Percentiles rank a stretch among this genome's conserved stretches.
These are phyloP conservation scores for Chlorella sp. DNA, from an alignment of 139 green algal species.

Conservation along the genomic window DNA sequence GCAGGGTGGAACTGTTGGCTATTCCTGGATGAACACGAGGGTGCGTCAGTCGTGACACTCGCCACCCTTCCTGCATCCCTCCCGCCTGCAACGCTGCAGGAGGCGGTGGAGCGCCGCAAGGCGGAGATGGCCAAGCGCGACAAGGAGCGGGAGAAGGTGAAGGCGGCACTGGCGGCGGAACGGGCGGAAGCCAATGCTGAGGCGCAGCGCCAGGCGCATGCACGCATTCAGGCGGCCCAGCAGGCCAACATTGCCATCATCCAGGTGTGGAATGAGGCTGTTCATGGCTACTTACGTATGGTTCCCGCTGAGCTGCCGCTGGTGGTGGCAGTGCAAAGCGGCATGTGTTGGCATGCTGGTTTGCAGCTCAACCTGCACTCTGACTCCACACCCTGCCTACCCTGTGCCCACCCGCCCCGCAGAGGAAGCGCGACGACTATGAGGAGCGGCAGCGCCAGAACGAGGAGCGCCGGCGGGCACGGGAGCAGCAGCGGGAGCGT, in stretches of 20 bases:
- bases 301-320: too few species aligned
- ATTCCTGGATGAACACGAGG: too few species aligned
- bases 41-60: too few species aligned
- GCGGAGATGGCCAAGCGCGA: conserved; percentile 61
- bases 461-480: conserved; percentile 55
- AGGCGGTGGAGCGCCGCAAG: conserved; percentile 48
- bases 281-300: too few species aligned
- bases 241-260: conserved; percentile 38
- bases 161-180: conserved; percentile 57
- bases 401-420: neutral
- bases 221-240: conserved; percentile 63
- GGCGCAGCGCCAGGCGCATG: conserved; percentile 74
- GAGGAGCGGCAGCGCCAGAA: conserved; percentile 48
- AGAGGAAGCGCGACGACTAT: conserved; percentile 49
- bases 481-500: conserved; percentile 45
- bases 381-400: too few species aligned
- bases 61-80: neutral
- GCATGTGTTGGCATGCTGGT: too few species aligned
- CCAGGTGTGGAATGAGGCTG: neutral
- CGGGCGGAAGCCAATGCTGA: conserved; percentile 57
- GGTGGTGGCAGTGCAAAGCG: too few species aligned
- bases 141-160: conserved; percentile 59
- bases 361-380: too few species aligned
- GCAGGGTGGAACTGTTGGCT: too few species aligned
- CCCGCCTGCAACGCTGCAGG: neutral